A percentile compares a stretch with the other conserved stretches of the same genome.
These are phyloP conservation scores for Metroxylon sagu DNA, from an alignment of 176 grass and related monocot genomes.

Conservation along the genomic window DNA sequence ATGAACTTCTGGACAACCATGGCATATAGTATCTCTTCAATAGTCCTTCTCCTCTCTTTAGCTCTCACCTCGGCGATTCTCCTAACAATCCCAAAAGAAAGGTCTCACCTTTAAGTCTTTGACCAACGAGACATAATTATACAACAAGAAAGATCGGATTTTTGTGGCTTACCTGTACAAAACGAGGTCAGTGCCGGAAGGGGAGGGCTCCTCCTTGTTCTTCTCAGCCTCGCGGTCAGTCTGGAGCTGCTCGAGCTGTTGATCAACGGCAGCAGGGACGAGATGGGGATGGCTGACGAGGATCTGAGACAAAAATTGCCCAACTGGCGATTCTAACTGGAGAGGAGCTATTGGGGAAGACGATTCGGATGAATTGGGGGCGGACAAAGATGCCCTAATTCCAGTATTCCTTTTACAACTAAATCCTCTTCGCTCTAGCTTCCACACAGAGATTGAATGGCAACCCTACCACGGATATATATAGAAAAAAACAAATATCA, in stretches of 20 bases:
- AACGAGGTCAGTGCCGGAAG: conserved; percentile 63
- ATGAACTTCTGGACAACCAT: conserved; percentile 98
- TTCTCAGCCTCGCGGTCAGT: conserved; percentile 44
- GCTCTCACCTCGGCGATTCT: conserved; percentile 95
- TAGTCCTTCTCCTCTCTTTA: conserved; percentile 65
- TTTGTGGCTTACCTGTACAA: conserved; percentile 59
- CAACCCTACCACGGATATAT: conserved; percentile 32
- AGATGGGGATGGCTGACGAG: conserved; percentile 86
- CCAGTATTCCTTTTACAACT: conserved; percentile 27
- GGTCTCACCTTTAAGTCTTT: conserved; percentile 1
- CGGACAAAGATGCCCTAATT: conserved; percentile 34
- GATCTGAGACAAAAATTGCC: conserved; percentile 87
- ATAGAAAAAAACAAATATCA: background rate
- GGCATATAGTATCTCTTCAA: conserved; percentile 91
- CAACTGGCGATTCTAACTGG: conserved; percentile 73
- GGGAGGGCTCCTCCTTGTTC: conserved; percentile 35
- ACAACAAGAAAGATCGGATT: too few relatives aligned
- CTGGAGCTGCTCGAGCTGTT: conserved; percentile 92
- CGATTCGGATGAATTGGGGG: conserved; percentile 32
- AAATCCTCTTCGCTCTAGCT: conserved; percentile 28
- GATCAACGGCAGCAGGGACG: conserved; percentile 75
- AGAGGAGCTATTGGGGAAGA: conserved; percentile 75
- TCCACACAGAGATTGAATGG: conserved; percentile 14
- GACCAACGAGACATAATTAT: background rate
- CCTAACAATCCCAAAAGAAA: conserved; percentile 33